Evolutionary conservation across 257 asterid genomes (phyloP).

Genomic region (Leptodermis oblonga): DNA sequence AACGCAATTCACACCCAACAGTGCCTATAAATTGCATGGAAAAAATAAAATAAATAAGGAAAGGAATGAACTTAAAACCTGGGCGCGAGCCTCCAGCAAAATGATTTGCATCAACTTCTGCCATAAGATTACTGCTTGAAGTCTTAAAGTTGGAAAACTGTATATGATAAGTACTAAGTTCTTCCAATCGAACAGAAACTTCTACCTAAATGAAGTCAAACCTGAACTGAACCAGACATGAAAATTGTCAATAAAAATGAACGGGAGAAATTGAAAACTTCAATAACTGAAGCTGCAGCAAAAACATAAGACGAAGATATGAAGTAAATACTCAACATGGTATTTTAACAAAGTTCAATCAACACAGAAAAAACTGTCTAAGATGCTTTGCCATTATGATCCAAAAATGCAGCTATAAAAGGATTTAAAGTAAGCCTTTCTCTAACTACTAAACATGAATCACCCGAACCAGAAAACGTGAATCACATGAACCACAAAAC

Average conservation of each 20-base stretch:
- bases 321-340: background rate
- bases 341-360: background rate
- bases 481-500: no score
- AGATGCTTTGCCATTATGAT: background rate
- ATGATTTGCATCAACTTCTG: constrained; percentile 48
- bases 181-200: constrained; percentile 21
- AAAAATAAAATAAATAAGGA: background rate
- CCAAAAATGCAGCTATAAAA: constrained; percentile 1
- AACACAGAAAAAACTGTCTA: background rate
- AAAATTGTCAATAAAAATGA: background rate
- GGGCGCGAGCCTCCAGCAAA: constrained; percentile 47
- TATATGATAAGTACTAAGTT: constrained; percentile 15
- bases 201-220: constrained; percentile 13
- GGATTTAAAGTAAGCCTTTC: background rate
- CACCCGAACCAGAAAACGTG: background rate
- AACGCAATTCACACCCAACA: background rate
- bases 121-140: constrained; percentile 47
- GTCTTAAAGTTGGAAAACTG: constrained; percentile 15
- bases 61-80: constrained; percentile 41
- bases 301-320: background rate
- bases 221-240: background rate
- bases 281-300: background rate
- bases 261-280: background rate
- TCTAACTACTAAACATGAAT: background rate
- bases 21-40: background rate